Conservation (phyloP, 108 stramenopile species). For the Pseudonitzschia multistriata region DNA sequence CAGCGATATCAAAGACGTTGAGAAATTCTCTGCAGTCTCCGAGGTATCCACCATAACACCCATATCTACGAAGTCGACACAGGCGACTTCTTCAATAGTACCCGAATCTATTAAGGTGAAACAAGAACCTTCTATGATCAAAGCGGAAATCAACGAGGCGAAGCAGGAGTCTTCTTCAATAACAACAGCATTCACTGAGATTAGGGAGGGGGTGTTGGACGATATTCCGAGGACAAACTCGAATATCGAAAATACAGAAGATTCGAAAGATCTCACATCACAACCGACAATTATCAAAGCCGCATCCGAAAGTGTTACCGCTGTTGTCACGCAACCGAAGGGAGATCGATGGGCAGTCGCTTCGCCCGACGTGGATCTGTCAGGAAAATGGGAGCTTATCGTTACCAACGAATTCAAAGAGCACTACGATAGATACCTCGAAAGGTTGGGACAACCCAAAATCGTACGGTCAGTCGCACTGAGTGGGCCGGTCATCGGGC, state of each 20-base stretch:
- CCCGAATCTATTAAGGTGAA: neutral
- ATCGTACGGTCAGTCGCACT: constrained; percentile 69
- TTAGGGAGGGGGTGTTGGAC: too few species aligned
- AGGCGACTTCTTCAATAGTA: too few species aligned
- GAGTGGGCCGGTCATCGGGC: constrained; percentile 45
- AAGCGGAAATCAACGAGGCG: too few species aligned
- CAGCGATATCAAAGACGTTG: neutral
- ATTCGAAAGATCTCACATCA: neutral
- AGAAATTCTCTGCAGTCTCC: neutral
- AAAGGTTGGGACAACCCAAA: constrained; percentile 69
- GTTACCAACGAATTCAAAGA: constrained; percentile 67
- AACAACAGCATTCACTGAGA: too few species aligned
- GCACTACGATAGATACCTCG: constrained; percentile 72
- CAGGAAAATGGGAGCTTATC: constrained; percentile 71
- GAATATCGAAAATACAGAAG: too few species aligned
- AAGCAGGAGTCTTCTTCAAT: too few species aligned
- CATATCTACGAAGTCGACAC: too few species aligned
- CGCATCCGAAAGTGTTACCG: neutral
- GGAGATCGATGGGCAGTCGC: constrained; percentile 67
- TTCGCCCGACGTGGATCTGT: constrained; percentile 52
- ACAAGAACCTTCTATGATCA: too few species aligned
- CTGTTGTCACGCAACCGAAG: constrained; percentile 13
- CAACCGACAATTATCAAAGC: neutral
- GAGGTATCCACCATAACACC: too few species aligned
- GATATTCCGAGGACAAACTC: too few species aligned